These are phyloP conservation scores for Globisporangium abappressorium DNA, from an alignment of 352 stramenopile species.

Conservation along the genomic window DNA sequence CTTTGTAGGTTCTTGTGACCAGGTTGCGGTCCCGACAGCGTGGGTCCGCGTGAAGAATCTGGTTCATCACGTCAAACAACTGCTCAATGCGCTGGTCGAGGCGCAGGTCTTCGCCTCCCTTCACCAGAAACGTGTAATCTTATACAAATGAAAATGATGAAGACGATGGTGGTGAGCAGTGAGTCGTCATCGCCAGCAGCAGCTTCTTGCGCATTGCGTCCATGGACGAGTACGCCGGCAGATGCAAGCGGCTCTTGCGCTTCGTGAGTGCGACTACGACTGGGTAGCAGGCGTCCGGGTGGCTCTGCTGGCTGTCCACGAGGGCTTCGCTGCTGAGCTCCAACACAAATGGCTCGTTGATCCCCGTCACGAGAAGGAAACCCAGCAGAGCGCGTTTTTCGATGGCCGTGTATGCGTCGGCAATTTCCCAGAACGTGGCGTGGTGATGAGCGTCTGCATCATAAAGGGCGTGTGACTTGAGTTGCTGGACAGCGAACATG, in stretches of 20 bases:
- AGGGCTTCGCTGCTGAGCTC: constrained; percentile 41
- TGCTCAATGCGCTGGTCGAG: too few species aligned
- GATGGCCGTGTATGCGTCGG: constrained; percentile 38
- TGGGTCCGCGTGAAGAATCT: too few species aligned
- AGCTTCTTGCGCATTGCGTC: constrained; percentile 57
- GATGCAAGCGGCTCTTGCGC: constrained; percentile 38
- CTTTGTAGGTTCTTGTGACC: too few species aligned
- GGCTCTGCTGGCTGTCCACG: constrained; percentile 28
- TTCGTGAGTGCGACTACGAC: constrained; percentile 35
- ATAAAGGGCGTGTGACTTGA: constrained; percentile 36
- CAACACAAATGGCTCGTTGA: constrained; percentile 23
- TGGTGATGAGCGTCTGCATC: constrained; percentile 25
- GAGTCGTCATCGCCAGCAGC: constrained; percentile 49
- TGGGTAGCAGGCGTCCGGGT: constrained; percentile 60
- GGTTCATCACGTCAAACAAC: too few species aligned
- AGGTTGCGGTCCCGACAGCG: too few species aligned
- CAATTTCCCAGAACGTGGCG: constrained; percentile 44
- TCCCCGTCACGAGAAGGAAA: constrained; percentile 18
- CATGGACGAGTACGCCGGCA: constrained; percentile 57
- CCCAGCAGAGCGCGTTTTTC: constrained; percentile 41
- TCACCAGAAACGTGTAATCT: not conserved
- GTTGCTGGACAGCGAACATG: constrained; percentile 19
- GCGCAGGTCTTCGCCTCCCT: too few species aligned
- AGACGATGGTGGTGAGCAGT: not conserved
- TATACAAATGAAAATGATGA: not conserved